phyloP scores from a whole-genome alignment of 306 rosid genomes.

The Biancaea sappan region DNA sequence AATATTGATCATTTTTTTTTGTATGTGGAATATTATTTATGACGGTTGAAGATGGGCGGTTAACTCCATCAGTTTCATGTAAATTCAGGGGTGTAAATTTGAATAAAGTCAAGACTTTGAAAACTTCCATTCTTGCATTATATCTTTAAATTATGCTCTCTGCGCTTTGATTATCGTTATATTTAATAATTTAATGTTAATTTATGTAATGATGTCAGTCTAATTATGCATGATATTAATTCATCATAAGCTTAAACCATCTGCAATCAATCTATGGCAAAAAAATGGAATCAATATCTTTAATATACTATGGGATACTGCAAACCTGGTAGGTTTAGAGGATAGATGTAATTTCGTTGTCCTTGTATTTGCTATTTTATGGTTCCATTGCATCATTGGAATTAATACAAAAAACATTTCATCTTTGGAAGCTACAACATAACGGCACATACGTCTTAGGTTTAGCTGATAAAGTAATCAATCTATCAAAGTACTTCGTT shows the following conservation, averaged over 20 bases:
- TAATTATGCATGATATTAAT: background rate
- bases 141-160: too few relatives aligned
- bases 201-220: background rate
- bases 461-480: background rate
- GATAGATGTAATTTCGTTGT: too few relatives aligned
- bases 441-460: too few relatives aligned
- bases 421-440: background rate
- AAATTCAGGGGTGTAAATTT: conserved; percentile 11
- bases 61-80: conserved; percentile 19
- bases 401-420: background rate
- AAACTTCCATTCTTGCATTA: background rate
- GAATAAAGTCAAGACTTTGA: conserved; percentile 35
- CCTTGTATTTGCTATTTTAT: background rate
- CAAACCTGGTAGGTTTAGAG: too few relatives aligned
- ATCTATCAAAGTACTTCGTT: background rate
- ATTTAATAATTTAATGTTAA: too few relatives aligned
- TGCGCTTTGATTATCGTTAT: background rate
- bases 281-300: too few relatives aligned
- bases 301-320: too few relatives aligned
- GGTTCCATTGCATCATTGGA: background rate
- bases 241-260: background rate
- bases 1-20: conserved; percentile 28
- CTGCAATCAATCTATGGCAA: background rate
- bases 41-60: conserved; percentile 21
- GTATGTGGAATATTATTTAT: conserved; percentile 22